These are phyloP conservation scores for Rhazya stricta DNA, from an alignment of 257 asterid species.

Conservation along the genomic window DNA sequence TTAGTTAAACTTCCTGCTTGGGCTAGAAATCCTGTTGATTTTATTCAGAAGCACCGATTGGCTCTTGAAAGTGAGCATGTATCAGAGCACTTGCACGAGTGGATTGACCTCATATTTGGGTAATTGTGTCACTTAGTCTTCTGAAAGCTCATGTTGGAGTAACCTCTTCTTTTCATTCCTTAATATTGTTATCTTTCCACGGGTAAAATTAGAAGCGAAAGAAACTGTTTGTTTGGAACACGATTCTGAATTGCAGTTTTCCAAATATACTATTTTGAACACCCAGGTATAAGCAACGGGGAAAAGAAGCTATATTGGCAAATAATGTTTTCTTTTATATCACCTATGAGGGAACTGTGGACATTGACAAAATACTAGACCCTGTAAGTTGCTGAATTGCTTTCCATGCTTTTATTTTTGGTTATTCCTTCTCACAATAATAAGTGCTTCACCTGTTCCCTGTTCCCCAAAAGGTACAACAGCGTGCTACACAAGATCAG, in stretches of 20 bases:
- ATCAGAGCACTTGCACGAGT: conserved; percentile 86
- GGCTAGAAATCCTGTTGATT: conserved; percentile 90
- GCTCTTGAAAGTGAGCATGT: conserved; percentile 98
- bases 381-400: conserved; percentile 56
- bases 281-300: conserved; percentile 93
- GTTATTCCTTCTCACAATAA: conserved; percentile 15
- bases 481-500: conserved; percentile 94
- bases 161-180: conserved; percentile 8
- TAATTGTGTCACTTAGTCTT: conserved; percentile 25
- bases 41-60: conserved; percentile 89
- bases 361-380: conserved; percentile 86
- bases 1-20: conserved; percentile 85
- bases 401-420: conserved; percentile 12
- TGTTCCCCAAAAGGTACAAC: conserved; percentile 62
- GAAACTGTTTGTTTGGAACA: background rate
- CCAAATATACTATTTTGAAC: conserved; percentile 19
- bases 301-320: conserved; percentile 92
- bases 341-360: conserved; percentile 96
- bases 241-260: conserved; percentile 1
- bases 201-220: background rate
- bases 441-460: conserved; percentile 12
- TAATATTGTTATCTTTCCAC: background rate
- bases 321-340: conserved; percentile 91
- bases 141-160: conserved; percentile 17
- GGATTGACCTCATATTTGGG: conserved; percentile 99